Percentiles rank a stretch among this genome's conserved stretches.
These are phyloP conservation scores for Acanthamoeba culbertsoni DNA, from an alignment of 208 protist genomes.

Conservation along the genomic window DNA sequence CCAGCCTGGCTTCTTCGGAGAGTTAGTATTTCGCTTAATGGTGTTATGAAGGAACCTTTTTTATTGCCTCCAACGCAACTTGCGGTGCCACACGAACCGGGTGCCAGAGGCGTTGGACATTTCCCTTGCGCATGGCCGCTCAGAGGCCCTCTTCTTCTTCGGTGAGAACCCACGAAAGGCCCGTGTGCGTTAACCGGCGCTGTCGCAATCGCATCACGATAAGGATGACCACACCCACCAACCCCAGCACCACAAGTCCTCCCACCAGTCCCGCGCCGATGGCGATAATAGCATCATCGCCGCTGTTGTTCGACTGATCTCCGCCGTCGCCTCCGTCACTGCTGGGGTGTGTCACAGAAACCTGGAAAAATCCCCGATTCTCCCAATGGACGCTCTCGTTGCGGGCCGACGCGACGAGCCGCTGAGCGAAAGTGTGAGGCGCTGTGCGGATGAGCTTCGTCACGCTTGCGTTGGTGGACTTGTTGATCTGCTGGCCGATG, in stretches of 20 bases:
- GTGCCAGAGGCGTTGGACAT: too few relatives aligned
- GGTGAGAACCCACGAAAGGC: conserved; percentile 45
- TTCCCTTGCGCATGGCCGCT: not conserved
- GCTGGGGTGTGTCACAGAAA: not conserved
- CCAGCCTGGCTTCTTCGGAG: too few relatives aligned
- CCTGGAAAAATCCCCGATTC: conserved; percentile 15
- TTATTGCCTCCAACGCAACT: too few relatives aligned
- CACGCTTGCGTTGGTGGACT: not conserved
- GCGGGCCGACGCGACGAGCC: not conserved
- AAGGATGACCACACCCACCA: not conserved
- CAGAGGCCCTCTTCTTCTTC: conserved; percentile 39
- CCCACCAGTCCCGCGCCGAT: not conserved
- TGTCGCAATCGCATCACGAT: not conserved
- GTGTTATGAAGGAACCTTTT: too few relatives aligned
- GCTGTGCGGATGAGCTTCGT: not conserved
- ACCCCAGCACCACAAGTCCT: not conserved
- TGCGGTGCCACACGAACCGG: too few relatives aligned
- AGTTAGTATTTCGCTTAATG: too few relatives aligned
- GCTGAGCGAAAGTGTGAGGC: conserved; percentile 3
- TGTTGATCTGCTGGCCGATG: not conserved
- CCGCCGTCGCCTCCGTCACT: not conserved
- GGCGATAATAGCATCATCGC: not conserved
- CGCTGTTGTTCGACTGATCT: not conserved
- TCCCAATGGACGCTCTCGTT: not conserved
- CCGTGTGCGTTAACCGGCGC: not conserved